Evolutionary conservation across 2,329 filamentous ascomycete species (phyloP), one percentile per base, ranked within the genome.

Genomic region (Sporothrix pseudoabietina): DNA sequence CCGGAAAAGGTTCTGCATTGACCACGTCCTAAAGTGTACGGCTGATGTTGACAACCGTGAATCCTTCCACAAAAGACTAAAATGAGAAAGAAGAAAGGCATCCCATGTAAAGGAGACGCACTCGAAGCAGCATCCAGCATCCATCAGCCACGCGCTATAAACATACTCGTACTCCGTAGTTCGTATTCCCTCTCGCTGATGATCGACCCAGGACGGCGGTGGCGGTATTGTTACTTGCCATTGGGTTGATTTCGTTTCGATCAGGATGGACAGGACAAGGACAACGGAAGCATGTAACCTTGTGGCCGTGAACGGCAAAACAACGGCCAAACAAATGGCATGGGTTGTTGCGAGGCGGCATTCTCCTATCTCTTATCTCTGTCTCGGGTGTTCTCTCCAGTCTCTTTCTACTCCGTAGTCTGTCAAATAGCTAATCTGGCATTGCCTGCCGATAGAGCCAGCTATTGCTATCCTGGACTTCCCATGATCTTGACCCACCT

Each of bases 281-380:
- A 63, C 19, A 41, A n/a, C 59, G 35, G 59, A 65, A 65, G 59
- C n/a, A 65, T 65, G 59, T 44, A 65, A 65, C 35, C 59, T 39
- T 44, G 59, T 65, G 35, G 35, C 59, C 59, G 59, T 44, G 7
- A 30, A 19, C 14, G 35, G 59, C 9, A 30, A 59, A 63, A 41
- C 35, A 41, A 22, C n/a, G n/a, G n/a, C n/a, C n/a, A n/a, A n/a
- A n/a, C n/a, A 39, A 3, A 1, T 5, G 22, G 2, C 35, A 44
- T 39, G 4, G 55, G 3, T 30, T 19, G 52, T 55, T 19, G n/a
- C 12, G 41, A 55, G 22, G 52, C 10, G 22, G 7, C n/a, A 55
- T 55, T 55, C 22, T 26, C n/a, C 22, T 26, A 26, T 55, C 52
- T 44, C 26, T 44, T 12, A 12, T 14, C 44, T 19, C 44, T 49